These are phyloP conservation scores for Aspergillus spinulosporus DNA, from an alignment of 2,329 filamentous ascomycete species.

Conservation along the genomic window DNA sequence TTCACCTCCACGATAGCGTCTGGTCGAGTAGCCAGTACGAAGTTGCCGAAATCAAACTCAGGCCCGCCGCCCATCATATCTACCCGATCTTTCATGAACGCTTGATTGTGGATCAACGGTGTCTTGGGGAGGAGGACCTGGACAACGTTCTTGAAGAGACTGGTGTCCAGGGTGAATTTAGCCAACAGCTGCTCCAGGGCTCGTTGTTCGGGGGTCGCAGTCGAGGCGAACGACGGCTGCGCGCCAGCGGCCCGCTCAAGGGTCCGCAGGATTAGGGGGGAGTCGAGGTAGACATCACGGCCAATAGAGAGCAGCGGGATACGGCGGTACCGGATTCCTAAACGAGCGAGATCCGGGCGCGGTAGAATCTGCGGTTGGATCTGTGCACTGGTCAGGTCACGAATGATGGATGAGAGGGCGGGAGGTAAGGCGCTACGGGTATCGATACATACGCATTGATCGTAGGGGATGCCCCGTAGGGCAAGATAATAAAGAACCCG, in stretches of 20 bases:
- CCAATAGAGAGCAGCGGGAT: constrained; percentile 11
- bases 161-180: neutral
- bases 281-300: constrained; percentile 12
- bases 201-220: neutral
- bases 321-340: constrained; percentile 8
- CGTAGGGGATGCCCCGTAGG: constrained; percentile 10
- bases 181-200: neutral
- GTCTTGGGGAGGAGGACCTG: constrained; percentile 9
- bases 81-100: constrained; percentile 8
- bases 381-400: neutral
- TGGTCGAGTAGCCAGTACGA: neutral
- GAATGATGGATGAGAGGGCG: too few relatives aligned
- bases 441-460: constrained; percentile 8
- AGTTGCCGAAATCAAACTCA: neutral
- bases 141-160: constrained; percentile 8
- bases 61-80: constrained; percentile 6
- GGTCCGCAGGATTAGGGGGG: constrained; percentile 3
- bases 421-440: too few relatives aligned
- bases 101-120: constrained; percentile 2
- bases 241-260: constrained; percentile 1
- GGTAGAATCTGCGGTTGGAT: constrained; percentile 11
- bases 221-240: neutral
- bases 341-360: constrained; percentile 5
- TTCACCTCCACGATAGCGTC: constrained; percentile 6
- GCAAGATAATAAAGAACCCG: constrained; percentile 10